These are phyloP conservation scores for Persicaria maculosa DNA, from an alignment of 148 eudicot genomes.

Conservation along the genomic window DNA sequence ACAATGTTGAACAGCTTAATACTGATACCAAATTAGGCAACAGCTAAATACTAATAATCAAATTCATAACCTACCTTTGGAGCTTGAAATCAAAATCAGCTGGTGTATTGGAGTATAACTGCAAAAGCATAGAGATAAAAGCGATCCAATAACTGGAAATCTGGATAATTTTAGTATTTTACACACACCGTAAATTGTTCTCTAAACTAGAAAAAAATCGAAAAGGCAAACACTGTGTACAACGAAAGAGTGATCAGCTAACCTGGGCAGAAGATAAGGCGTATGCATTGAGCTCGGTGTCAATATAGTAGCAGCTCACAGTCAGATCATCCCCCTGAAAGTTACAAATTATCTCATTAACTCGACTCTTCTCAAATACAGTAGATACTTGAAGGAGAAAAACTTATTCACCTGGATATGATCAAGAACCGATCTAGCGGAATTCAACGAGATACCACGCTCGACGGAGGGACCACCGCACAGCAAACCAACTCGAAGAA, in stretches of 20 bases:
- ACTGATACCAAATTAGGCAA: not conserved
- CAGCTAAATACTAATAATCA: conserved; percentile 7
- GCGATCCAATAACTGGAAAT: too few species aligned
- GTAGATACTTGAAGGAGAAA: not conserved
- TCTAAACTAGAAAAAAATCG: not conserved
- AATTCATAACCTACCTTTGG: conserved; percentile 39
- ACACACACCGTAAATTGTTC: not conserved
- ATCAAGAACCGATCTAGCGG: conserved; percentile 87
- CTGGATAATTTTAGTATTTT: not conserved
- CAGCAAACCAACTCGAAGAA: conserved; percentile 65
- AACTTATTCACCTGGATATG: conserved; percentile 58
- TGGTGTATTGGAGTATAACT: conserved; percentile 93
- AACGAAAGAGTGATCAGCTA: conserved; percentile 4
- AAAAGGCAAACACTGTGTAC: not conserved
- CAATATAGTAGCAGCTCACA: conserved; percentile 87
- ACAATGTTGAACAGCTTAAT: conserved; percentile 7
- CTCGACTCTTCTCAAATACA: not conserved
- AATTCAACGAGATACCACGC: conserved; percentile 84
- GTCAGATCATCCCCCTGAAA: conserved; percentile 62
- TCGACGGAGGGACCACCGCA: conserved; percentile 93
- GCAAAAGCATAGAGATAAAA: conserved; percentile 13
- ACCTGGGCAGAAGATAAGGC: conserved; percentile 92
- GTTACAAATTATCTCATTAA: not conserved
- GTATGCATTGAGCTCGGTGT: conserved; percentile 62
- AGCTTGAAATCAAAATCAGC: conserved; percentile 93